A percentile compares a stretch with the other conserved stretches of the same genome.
These are phyloP conservation scores for Aristolochia contorta DNA, from an alignment of 164 flowering plant species.

Conservation along the genomic window DNA sequence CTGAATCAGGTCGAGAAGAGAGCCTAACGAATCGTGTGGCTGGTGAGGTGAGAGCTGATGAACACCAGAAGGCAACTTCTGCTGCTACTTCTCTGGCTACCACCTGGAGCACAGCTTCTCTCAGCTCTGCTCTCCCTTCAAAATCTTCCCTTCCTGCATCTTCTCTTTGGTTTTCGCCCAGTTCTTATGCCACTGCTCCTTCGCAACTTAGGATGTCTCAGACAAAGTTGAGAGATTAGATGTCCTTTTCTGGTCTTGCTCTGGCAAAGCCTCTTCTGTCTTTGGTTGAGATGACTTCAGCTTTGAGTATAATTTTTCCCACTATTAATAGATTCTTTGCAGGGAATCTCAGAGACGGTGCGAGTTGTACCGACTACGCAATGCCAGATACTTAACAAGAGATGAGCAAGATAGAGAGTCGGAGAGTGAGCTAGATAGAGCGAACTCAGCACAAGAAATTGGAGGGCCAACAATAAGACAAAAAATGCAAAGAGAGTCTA, in stretches of 20 bases:
- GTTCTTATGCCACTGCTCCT: neutral
- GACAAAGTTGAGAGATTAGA: slow-evolving; percentile 6
- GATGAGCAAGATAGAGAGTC: too few relatives aligned
- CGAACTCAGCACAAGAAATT: too few relatives aligned
- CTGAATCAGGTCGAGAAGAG: too few relatives aligned
- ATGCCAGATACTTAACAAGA: too few relatives aligned
- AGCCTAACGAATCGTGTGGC: too few relatives aligned
- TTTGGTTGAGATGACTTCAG: slow-evolving; percentile 30
- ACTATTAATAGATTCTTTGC: slow-evolving; percentile 42
- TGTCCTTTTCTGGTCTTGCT: slow-evolving; percentile 45
- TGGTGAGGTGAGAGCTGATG: too few relatives aligned
- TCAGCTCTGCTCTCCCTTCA: slow-evolving; percentile 34
- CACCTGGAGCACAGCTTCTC: slow-evolving; percentile 62
- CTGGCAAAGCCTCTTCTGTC: slow-evolving; percentile 28
- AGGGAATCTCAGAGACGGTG: too few relatives aligned
- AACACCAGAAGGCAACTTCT: too few relatives aligned
- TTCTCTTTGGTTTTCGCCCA: slow-evolving; percentile 9
- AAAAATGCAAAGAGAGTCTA: too few relatives aligned
- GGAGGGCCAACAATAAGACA: too few relatives aligned
- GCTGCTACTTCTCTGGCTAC: slow-evolving; percentile 7
- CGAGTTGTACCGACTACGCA: too few relatives aligned
- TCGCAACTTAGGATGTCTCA: slow-evolving; percentile 8
- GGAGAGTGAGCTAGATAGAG: too few relatives aligned
- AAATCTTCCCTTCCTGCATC: neutral
- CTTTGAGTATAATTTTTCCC: slow-evolving; percentile 28